phyloP scores from a whole-genome alignment of 139 green algal species.

The Asterochloris erici region DNA sequence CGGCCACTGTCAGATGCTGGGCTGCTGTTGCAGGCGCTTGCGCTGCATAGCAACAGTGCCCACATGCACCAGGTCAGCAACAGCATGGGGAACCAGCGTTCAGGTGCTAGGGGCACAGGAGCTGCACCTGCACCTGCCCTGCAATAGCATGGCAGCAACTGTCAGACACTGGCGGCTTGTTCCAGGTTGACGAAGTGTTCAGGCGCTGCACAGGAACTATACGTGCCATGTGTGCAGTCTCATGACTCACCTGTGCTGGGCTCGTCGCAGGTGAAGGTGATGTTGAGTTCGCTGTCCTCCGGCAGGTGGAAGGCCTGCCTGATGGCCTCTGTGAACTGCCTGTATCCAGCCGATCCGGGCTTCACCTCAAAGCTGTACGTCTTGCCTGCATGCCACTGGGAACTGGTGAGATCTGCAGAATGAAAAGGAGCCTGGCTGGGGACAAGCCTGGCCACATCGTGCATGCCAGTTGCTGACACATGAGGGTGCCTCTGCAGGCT shows the following conservation, averaged over 20 bases:
- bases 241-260: constrained; percentile 46
- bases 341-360: constrained; percentile 69
- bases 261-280: constrained; percentile 92
- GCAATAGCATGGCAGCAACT: background rate
- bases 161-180: background rate
- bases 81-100: background rate
- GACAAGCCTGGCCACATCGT: no score
- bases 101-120: background rate
- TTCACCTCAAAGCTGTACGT: constrained; percentile 49
- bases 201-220: background rate
- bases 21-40: background rate
- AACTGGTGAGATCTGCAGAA: background rate
- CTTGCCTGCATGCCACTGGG: background rate
- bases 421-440: background rate
- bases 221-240: background rate
- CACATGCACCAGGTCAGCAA: background rate
- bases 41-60: background rate
- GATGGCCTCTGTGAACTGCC: constrained; percentile 79
- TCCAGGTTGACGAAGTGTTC: background rate
- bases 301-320: constrained; percentile 75
- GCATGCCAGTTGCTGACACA: no score
- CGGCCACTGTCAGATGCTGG: background rate
- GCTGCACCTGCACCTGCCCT: background rate
- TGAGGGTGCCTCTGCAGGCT: no score
- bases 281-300: constrained; percentile 83